Evolutionary conservation across 2,329 filamentous ascomycete genomes (phyloP), one percentile per base, ranked within the genome.

Genomic region (Xylaria sp.): DNA sequence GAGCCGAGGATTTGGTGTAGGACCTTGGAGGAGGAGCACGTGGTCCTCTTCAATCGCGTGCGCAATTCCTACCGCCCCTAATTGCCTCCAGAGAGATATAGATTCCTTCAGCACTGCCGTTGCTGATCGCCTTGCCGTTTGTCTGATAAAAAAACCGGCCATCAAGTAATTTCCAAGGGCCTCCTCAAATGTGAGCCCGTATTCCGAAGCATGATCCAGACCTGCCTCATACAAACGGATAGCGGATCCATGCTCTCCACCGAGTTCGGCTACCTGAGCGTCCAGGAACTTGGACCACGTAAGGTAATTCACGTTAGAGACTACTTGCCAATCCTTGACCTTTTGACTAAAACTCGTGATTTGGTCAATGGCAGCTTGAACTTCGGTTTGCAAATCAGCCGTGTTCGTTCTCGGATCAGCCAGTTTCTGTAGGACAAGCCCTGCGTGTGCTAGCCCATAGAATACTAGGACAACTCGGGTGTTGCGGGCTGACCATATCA

Each of bases 101-200:
- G 90, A 87, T 70, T 94, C 92, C 39, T 87, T 85, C 18, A 94
- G 81, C 0, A 91, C 87, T n/a, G 89, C 86, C 63, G 90, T 87
- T 31, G 92, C 92, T 44, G 91, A 90, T 69, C 92, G 83, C 48
- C 88, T 85, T 3, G 91, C 90, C 13, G 87, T 86, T 70, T 87
- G 85, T 15, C 92, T 85, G 63, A 92, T 83, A 70, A 94, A 88
- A 76, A 89, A 90, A 10, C 91, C 91, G 1, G 89, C 91, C 82
- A 94, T 91, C 37, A 94, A 83, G 76, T 93, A 92, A 75, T 92
- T 91, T 18, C 89, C 88, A 1, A 94, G 83, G 0, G 90, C 92
- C 78, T 94, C 91, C 69, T 94, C 92, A 59, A 94, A 87, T 2
- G 86, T 76, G 70, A 92, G 91, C 52, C 85, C 85, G 73, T 93